phyloP scores from a whole-genome alignment of 192 early-diverging fungal genomes.

The Glomus cerebriforme region DNA sequence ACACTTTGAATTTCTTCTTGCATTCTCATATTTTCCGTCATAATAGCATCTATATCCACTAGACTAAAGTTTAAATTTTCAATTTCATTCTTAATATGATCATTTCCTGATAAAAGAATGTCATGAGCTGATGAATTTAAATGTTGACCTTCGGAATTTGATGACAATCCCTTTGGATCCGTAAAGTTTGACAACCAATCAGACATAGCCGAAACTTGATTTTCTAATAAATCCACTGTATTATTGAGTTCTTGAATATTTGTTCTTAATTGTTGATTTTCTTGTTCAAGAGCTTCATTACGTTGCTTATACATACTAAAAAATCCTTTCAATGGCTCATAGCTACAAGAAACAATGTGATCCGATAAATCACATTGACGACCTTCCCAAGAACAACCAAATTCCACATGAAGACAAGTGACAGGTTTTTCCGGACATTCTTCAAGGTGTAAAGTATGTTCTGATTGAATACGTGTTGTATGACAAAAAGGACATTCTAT shows the following conservation, averaged over 20 bases:
- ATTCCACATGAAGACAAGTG: slow-evolving; percentile 46
- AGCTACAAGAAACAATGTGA: slow-evolving; percentile 58
- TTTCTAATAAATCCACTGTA: slow-evolving; percentile 37
- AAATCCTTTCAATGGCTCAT: slow-evolving; percentile 61
- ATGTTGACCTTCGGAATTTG: not conserved
- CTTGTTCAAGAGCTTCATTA: slow-evolving; percentile 44
- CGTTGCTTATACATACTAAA: slow-evolving; percentile 49
- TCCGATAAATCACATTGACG: slow-evolving; percentile 37
- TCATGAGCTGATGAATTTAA: slow-evolving; percentile 29
- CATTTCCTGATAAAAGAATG: slow-evolving; percentile 52
- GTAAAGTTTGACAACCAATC: slow-evolving; percentile 32
- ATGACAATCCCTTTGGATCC: not conserved
- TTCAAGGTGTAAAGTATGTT: slow-evolving; percentile 47
- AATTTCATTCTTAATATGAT: slow-evolving; percentile 56
- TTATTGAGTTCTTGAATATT: slow-evolving; percentile 39
- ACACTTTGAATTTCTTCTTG: slow-evolving; percentile 73
- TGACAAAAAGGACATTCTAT: slow-evolving; percentile 59
- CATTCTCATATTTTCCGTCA: slow-evolving; percentile 64
- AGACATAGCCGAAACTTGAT: slow-evolving; percentile 36
- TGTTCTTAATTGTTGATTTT: slow-evolving; percentile 49
- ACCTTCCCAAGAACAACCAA: slow-evolving; percentile 67
- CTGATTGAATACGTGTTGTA: slow-evolving; percentile 40
- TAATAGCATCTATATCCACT: slow-evolving; percentile 63
- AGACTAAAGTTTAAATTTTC: slow-evolving; percentile 57
- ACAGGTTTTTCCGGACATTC: slow-evolving; percentile 48